A percentile compares a stretch with the other conserved stretches of the same genome.
These are phyloP conservation scores for Cercospora sp. DNA, from an alignment of 2,329 filamentous ascomycete species.

Conservation along the genomic window DNA sequence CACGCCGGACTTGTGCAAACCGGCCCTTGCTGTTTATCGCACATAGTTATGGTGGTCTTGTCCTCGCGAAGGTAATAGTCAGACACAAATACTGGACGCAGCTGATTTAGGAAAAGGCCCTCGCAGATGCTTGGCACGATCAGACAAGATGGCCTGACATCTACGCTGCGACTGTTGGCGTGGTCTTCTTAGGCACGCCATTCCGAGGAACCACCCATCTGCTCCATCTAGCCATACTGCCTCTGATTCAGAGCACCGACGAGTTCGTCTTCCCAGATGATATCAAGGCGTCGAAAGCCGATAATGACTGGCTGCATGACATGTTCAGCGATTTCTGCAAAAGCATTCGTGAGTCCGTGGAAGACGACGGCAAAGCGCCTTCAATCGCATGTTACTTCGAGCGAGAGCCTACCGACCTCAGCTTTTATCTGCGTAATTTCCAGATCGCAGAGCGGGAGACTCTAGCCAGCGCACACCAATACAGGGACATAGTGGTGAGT, in stretches of 20 bases:
- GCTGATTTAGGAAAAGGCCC: neutral
- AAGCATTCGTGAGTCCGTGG: neutral
- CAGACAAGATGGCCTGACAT: neutral
- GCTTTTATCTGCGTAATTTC: neutral
- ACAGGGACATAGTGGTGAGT: neutral
- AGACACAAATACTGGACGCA: rapidly evolving
- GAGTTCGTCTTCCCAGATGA: neutral
- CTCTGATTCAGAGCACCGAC: neutral
- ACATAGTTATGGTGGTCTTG: neutral
- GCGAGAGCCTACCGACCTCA: neutral
- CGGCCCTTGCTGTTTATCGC: neutral
- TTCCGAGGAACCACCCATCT: neutral
- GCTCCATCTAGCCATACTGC: neutral
- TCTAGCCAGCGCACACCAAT: neutral
- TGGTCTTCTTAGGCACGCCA: neutral
- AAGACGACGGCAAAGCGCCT: neutral
- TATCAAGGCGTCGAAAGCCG: neutral
- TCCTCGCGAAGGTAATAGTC: neutral
- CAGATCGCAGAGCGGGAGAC: neutral
- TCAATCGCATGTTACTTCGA: neutral
- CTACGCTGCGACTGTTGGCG: neutral
- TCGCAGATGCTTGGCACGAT: neutral
- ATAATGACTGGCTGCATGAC: neutral
- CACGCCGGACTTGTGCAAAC: neutral
- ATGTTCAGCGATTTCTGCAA: neutral